These are phyloP conservation scores for Setaria italica DNA, from an alignment of 202 grass and related monocot genomes.

Conservation along the genomic window DNA sequence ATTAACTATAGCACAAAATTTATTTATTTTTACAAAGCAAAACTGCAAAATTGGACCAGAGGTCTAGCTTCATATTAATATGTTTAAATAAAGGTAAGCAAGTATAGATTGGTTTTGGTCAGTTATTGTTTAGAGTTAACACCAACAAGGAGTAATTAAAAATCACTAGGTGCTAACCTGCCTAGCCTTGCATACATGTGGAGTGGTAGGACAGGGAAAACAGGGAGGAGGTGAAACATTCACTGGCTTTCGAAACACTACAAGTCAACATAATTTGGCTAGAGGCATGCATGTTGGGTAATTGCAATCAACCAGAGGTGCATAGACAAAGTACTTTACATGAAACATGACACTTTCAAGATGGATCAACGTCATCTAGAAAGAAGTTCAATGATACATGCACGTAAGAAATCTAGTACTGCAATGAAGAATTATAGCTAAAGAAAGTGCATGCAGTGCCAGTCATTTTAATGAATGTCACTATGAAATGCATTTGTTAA, in stretches of 20 bases:
- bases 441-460: too few species aligned
- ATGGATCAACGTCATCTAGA: not conserved
- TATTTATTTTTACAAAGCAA: not conserved
- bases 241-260: not conserved
- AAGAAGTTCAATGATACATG: not conserved
- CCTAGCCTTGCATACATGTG: not conserved
- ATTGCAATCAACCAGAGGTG: not conserved
- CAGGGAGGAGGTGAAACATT: too few species aligned
- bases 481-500: not conserved
- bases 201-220: not conserved
- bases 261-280: not conserved
- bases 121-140: too few species aligned
- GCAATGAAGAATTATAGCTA: too few species aligned
- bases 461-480: too few species aligned
- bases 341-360: not conserved
- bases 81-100: not conserved
- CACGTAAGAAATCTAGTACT: not conserved
- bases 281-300: not conserved
- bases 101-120: too few species aligned
- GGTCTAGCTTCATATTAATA: not conserved
- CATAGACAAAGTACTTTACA: not conserved
- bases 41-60: not conserved
- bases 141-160: not conserved
- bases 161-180: not conserved
- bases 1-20: not conserved